Base-by-base conservation (phyloP, 2,329 filamentous ascomycete genomes). In the Fusarium falciforme region DNA sequence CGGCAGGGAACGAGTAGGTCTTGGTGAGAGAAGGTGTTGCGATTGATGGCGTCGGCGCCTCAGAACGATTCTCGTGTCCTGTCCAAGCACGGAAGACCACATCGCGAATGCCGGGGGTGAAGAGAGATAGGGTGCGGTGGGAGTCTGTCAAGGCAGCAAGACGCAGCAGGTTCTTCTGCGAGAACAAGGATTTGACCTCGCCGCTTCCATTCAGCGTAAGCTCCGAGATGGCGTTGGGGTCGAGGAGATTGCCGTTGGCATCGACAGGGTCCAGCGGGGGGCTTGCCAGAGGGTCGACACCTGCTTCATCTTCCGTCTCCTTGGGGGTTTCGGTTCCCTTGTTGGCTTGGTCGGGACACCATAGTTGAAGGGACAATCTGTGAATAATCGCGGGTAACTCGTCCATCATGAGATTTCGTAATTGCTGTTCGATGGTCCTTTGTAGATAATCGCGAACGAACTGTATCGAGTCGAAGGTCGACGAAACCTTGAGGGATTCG, bases 401-500 rank as follows among this genome's bases (percentile, higher is more conserved):
- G 74, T 99, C 96, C 95, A 98, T 98, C 87, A 99, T 97, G 74
- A 99, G 82, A 64, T 95, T 94, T 33, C 96, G 92, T 70, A 99
- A 85, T 83, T 98, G 96, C 61, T 91, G 93, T 84, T 99, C 96
- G 78, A 99, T 99, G 70, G 96, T 97, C 81, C 94, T 93, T 81
- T 99, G 96, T 66, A 99, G 86, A 82, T 98, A 98, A 83, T 99
- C 95, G 76, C 96, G 93, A 72, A 99, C 96, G 80, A 99, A 99
- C 52, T 96, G 96, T 79, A 99, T 99, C 14, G 96, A 98, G 85
- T 99, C 96, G 83, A 99, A 99, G 52, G 96, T 99, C 76, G 96
- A 98, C 1, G 96, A 98, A 75, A 99, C 96, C 86, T 98, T 98
- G 79, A 99, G 91, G 6, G 96, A 98, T 82, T 99, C 96, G 71